These are phyloP conservation scores for Pyrus bretschneideri DNA, from an alignment of 306 rosid genomes.

Conservation along the genomic window DNA sequence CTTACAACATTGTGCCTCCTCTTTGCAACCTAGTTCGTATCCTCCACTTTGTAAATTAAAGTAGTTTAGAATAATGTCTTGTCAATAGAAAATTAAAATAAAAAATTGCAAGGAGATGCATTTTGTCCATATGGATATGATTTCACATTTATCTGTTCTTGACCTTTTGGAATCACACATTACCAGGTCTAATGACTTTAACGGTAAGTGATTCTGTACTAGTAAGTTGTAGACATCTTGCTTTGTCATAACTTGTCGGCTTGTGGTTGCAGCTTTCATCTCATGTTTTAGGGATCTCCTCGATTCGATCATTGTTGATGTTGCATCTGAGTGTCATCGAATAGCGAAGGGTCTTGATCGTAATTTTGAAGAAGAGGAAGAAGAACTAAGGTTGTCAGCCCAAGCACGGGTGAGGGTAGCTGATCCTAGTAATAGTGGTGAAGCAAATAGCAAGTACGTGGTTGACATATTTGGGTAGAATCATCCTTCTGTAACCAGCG, in stretches of 20 bases:
- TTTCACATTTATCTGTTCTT: not conserved
- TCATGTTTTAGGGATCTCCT: conserved; percentile 70
- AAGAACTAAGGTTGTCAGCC: conserved; percentile 80
- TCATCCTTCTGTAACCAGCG: conserved; percentile 79
- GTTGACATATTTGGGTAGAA: conserved; percentile 88
- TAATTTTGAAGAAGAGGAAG: conserved; percentile 88
- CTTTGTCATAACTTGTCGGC: not conserved
- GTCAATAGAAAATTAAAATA: too few relatives aligned
- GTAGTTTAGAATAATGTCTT: too few relatives aligned
- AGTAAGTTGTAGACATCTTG: not conserved
- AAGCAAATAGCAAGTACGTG: conserved; percentile 69
- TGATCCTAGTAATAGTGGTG: conserved; percentile 71
- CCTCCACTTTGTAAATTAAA: not conserved
- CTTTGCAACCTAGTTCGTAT: not conserved
- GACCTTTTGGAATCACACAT: not conserved
- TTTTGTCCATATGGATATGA: not conserved
- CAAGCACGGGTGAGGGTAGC: conserved; percentile 81
- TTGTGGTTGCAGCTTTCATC: conserved; percentile 67
- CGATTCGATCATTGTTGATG: conserved; percentile 77
- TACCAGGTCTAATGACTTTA: not conserved
- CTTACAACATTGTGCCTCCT: too few relatives aligned
- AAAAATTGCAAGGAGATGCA: not conserved
- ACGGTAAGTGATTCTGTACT: not conserved
- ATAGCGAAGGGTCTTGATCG: conserved; percentile 83
- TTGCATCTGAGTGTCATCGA: conserved; percentile 92